Evolutionary conservation across 805 yeast genomes (phyloP).

Genomic region (Torulaspora delbrueckii): DNA sequence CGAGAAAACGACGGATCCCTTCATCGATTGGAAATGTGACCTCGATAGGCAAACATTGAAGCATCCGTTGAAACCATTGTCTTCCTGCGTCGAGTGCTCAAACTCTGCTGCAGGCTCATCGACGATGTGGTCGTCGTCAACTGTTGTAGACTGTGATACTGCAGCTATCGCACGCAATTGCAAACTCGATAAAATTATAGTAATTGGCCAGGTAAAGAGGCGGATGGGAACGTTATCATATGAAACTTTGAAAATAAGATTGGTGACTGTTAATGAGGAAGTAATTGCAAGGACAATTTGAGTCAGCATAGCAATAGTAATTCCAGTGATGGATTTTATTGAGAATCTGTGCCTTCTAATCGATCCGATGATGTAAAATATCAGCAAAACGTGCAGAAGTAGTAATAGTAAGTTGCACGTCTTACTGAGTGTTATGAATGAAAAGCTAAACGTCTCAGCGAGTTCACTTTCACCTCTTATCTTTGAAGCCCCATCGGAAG

Average conservation of each 20-base stretch:
- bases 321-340: constrained; percentile 16
- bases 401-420: background rate
- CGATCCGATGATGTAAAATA: constrained; percentile 1
- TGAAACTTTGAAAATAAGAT: constrained; percentile 15
- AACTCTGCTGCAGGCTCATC: background rate
- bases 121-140: background rate
- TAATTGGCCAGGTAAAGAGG: constrained; percentile 15
- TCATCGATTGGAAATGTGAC: constrained; percentile 8
- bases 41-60: constrained; percentile 26
- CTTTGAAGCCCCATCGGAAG: constrained; percentile 4
- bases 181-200: constrained; percentile 3
- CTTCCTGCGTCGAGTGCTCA: constrained; percentile 16
- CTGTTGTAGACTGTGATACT: constrained; percentile 19
- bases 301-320: constrained; percentile 13
- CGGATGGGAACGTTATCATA: constrained; percentile 15
- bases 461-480: constrained; percentile 1
- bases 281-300: constrained; percentile 14
- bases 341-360: constrained; percentile 8
- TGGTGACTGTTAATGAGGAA: constrained; percentile 15
- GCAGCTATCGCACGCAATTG: constrained; percentile 8
- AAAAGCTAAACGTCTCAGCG: constrained; percentile 21
- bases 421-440: constrained; percentile 1
- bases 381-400: background rate
- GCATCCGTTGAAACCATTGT: constrained; percentile 37
- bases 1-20: constrained; percentile 6